Base-by-base conservation (phyloP, 257 asterid genomes). In the Penstemon newberryi region DNA sequence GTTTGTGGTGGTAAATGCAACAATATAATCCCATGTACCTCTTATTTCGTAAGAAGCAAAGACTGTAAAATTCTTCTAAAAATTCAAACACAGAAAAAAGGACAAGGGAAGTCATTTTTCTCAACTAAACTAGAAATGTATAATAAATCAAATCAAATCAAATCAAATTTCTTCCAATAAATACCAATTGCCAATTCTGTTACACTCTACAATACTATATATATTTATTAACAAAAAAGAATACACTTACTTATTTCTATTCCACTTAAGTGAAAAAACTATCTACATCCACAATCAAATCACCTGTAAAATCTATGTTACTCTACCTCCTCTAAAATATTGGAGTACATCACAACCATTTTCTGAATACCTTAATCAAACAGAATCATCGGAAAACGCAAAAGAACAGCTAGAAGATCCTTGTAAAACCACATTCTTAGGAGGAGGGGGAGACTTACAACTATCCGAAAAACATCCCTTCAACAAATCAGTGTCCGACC, bases 351-450 rank as follows among this genome's bases (percentile, higher is more conserved):
- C 33, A 1, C 8, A 18, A 12, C 3, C 66, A 36, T 13, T 60
- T 52, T 60, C 61, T 43, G 33, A 45, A 60, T 65, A 37, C 55
- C 71, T 45, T 15, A 50, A 67, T 78, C 69, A 88, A 65, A 78
- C 71, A 8, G 91, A 90, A 41, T 93, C 89, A 53, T 88, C 96
- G 7, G 97, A 86, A 83, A 93, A 93, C 44, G 78, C 91, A 60
- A 85, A 86, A 36, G 99, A 93, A 83, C 97, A 93, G 80, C 88
- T 87, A 8, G 94, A 85, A 3, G 97, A 90, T 1, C 93, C 88
- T 71, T 84, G 95, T 3, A 80, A 52, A 46, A 73, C 73, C 77
- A 74, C 82, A 57, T 74, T 87, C 76, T 73, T 78, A 11, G 80
- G 68, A 39, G 91, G 84, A 4, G 86, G 83, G 82, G 43, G 78